phyloP scores from a whole-genome alignment of 768 basidiomycete genomes.

The Hygrophorus pudorinus region DNA sequence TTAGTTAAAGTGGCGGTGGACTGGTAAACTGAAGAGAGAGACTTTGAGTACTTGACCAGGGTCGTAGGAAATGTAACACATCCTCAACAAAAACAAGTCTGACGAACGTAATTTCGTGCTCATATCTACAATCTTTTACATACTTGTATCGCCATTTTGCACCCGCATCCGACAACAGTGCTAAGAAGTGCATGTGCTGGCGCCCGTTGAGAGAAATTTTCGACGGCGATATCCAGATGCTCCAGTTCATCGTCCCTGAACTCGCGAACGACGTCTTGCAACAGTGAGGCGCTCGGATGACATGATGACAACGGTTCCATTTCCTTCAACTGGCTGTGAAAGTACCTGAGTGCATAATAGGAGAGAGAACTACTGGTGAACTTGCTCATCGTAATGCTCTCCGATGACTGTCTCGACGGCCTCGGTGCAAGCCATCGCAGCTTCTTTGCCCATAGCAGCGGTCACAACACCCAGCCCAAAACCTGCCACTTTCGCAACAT shows the following conservation, averaged over 20 bases:
- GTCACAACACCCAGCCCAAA: slow-evolving; percentile 81
- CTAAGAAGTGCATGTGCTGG: slow-evolving; percentile 88
- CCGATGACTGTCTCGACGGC: slow-evolving; percentile 97
- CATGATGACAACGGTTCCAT: slow-evolving; percentile 50
- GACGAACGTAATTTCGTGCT: too few relatives aligned
- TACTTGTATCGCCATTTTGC: slow-evolving; percentile 82
- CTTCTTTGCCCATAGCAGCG: slow-evolving; percentile 82
- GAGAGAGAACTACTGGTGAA: slow-evolving; percentile 10
- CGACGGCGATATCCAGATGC: slow-evolving; percentile 86
- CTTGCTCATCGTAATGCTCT: slow-evolving; percentile 96
- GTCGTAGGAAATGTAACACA: too few relatives aligned
- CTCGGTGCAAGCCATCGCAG: slow-evolving; percentile 98
- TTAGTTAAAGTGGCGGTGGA: slow-evolving; percentile 15
- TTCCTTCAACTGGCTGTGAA: slow-evolving; percentile 67
- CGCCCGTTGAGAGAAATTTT: slow-evolving; percentile 78
- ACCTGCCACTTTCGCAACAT: slow-evolving; percentile 79
- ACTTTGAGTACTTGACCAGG: slow-evolving; percentile 15
- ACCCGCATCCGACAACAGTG: slow-evolving; percentile 75
- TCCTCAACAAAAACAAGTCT: too few relatives aligned
- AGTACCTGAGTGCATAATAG: slow-evolving; percentile 6
- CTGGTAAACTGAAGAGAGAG: slow-evolving; percentile 21
- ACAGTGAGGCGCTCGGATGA: slow-evolving; percentile 71
- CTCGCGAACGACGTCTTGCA: slow-evolving; percentile 66
- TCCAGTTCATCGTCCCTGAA: slow-evolving; percentile 93
- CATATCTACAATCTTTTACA: slow-evolving; percentile 64